A percentile compares a stretch with the other conserved stretches of the same genome.
phyloP scores from a whole-genome alignment of 2,329 filamentous ascomycete genomes.

The Clarireedia monteithiana region DNA sequence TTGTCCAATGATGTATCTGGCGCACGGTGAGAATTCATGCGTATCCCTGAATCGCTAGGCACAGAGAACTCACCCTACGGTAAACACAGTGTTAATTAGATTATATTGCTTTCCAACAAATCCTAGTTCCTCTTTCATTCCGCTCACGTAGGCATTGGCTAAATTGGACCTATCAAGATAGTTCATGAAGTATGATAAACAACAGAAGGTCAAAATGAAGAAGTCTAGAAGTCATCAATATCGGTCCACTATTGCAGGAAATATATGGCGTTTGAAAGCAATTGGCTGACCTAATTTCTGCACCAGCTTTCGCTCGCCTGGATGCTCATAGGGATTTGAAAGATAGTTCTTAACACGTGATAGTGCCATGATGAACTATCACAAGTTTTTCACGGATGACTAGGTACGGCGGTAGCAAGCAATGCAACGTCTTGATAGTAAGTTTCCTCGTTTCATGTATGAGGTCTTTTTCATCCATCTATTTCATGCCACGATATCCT shows the following conservation, averaged over 20 bases:
- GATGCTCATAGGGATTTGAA: conserved; percentile 2
- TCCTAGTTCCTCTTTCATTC: conserved; percentile 41
- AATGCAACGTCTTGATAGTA: not conserved
- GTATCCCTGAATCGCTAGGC: not conserved
- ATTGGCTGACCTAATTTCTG: conserved; percentile 9
- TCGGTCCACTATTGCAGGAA: too few relatives aligned
- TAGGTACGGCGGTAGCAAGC: not conserved
- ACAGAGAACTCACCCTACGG: conserved; percentile 19
- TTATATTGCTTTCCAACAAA: conserved; percentile 38
- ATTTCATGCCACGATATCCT: not conserved
- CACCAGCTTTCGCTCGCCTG: conserved; percentile 10
- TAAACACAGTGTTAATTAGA: conserved; percentile 43
- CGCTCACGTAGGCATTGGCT: conserved; percentile 36
- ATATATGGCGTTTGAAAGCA: not conserved
- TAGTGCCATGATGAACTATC: not conserved
- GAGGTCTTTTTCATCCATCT: not conserved
- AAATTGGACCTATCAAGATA: conserved; percentile 25
- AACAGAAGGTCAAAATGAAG: conserved; percentile 12
- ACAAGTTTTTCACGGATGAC: not conserved
- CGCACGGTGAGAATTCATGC: not conserved
- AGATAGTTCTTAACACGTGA: conserved; percentile 6
- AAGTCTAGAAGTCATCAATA: conserved; percentile 2
- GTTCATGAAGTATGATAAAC: conserved; percentile 25
- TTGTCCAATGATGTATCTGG: conserved; percentile 47
- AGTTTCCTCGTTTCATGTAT: not conserved